Evolutionary conservation across 202 grass and related monocot species (phyloP).

Genomic region (Schoenoplectus tabernaemontani): DNA sequence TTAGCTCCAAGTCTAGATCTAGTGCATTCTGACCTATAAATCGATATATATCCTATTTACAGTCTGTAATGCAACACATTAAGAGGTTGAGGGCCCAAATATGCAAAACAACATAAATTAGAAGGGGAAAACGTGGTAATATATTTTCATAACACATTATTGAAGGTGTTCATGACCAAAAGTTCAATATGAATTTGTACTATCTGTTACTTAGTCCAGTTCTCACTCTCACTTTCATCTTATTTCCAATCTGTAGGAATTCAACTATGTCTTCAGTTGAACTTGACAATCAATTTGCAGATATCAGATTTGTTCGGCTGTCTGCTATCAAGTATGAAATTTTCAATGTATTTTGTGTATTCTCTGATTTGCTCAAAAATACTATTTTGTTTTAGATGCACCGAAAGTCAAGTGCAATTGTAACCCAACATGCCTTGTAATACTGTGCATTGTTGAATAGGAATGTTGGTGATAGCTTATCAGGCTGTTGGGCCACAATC

Average conservation of each 20-base stretch:
- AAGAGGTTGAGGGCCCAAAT: not conserved
- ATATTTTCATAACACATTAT: not conserved
- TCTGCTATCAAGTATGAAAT: constrained; percentile 51
- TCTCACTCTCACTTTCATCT: not conserved
- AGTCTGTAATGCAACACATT: not conserved
- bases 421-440: not conserved
- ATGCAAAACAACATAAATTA: not conserved
- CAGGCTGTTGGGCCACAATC: constrained; percentile 75
- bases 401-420: not conserved
- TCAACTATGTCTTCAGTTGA: constrained; percentile 38
- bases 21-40: not conserved
- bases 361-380: not conserved
- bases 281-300: constrained; percentile 60
- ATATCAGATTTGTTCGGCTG: constrained; percentile 79
- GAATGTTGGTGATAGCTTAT: constrained; percentile 62
- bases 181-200: not conserved
- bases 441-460: constrained; percentile 22
- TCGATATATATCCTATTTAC: not conserved
- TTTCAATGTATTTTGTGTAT: not conserved
- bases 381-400: not conserved
- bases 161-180: not conserved
- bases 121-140: not conserved
- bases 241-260: constrained; percentile 26
- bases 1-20: not conserved
- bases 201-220: not conserved